A percentile compares a stretch with the other conserved stretches of the same genome.
Evolutionary conservation across 225 moss, liverwort and hornwort species (phyloP).

Genomic region (Asterella californica): DNA sequence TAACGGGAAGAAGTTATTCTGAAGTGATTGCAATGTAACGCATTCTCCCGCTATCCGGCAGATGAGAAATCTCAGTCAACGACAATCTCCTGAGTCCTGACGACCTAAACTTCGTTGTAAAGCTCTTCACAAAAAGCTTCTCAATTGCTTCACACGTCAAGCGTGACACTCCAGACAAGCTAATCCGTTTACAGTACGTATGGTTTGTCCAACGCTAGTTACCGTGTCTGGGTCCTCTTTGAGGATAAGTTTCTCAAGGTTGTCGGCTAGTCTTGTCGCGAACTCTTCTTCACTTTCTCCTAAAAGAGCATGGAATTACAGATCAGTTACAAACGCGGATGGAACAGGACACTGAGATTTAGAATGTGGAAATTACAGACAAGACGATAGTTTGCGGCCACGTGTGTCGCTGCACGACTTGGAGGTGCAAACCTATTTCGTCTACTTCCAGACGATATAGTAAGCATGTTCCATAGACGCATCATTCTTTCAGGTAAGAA

Average conservation of each 20-base stretch:
- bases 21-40: no score
- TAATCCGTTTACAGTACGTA: neutral
- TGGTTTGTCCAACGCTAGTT: slow-evolving; percentile 14
- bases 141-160: no score
- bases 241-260: slow-evolving; percentile 85
- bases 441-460: neutral
- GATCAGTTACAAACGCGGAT: no score
- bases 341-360: no score
- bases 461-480: neutral
- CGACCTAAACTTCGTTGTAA: no score
- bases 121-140: no score
- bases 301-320: slow-evolving; percentile 10
- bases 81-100: no score
- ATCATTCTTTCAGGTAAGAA: neutral
- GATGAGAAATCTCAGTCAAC: no score
- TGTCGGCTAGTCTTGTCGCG: slow-evolving; percentile 82
- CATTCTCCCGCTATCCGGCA: no score
- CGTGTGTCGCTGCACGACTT: neutral
- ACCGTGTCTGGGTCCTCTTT: slow-evolving; percentile 95
- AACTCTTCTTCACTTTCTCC: slow-evolving; percentile 98
- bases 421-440: neutral
- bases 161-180: neutral
- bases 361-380: neutral
- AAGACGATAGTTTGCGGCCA: neutral
- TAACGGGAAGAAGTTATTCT: no score